Base-by-base conservation (phyloP, 768 basidiomycete species). In the Udeniomyces megalosporus region DNA sequence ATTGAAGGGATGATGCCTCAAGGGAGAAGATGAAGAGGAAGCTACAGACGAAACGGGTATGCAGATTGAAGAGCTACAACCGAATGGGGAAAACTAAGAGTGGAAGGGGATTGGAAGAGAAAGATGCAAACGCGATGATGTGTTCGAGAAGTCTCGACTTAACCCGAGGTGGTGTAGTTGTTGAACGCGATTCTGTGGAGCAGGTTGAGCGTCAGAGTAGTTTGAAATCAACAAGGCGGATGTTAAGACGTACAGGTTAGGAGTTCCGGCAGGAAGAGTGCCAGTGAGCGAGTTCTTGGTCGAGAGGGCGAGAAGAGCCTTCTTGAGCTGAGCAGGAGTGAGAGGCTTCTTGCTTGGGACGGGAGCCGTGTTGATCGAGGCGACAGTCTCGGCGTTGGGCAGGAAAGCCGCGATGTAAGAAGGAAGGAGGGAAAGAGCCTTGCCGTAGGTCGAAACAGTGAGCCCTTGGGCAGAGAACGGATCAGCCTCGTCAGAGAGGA, bases 261-360 rank as follows among this genome's bases (percentile, higher is more conserved):
- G 72, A 2, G 71, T 73, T 12, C 71, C 73, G 42, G 67, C 60
- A 17, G 70, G 69, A 24, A 74, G 61, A 24, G 82, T 75, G 7
- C 58, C 63, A 11, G 79, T 77, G 12, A 95, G 75, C 20, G 78
- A 47, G 55, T 74, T 80, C 51, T 70, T 68, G 60, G 77, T 84
- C 14, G 84, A 74, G 4, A 96, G 77, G 1, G 72, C 74, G 32
- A 86, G 45, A 32, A 97, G 67, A 6, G 85, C 85, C 62, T 78
- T 75, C 83, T 88, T 95, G 65, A 97, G 76, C 73, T 85, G 81
- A 34, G 73, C 69, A 6, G 92, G 86, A 4, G 81, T 80, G 24
- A 93, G 51, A 28, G 67, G 67, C 58, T 62, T 46, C 55, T 71
- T 69, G 58, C 67, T 67, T 57, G 68, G 68, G 59, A 68, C 58